Evolutionary conservation across 306 rosid species (phyloP), one percentile per base, ranked within the genome.

Genomic region (Cicer judaicum): DNA sequence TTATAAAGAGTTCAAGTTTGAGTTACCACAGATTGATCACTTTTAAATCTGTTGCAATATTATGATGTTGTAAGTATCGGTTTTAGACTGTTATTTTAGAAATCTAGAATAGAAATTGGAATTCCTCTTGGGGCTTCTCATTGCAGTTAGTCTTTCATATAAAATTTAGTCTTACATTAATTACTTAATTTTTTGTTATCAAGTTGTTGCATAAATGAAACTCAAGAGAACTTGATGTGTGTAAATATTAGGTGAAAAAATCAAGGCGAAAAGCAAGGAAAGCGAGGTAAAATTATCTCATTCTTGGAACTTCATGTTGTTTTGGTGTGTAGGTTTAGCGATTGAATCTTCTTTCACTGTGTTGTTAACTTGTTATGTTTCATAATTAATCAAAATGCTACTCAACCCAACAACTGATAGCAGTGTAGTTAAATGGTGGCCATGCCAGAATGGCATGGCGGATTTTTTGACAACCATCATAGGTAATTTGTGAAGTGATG

Each of bases 181-280:
- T 38, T 68, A 6, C 15, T 21, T 60, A 67, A 44, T 36, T 57
- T 38, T 66, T 34, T 63, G 24, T 24, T 61, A 62, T 11, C 12
- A 73, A 77, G 82, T 39, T 34, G 68, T 64, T 74, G 61, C 49
- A 41, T 50, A 47, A 14, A 59, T 73, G 40, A 65, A 75, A 60
- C 63, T 56, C 40, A 6, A 19, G 36, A 34, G 57, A 70, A 50
- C 81, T 79, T 57, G 79, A 55, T 46, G 39, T 49, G 15, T 59
- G 52, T 71, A 21, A 72, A 42, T 77, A 77, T 21, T 48, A 80
- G 87, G 84, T 29, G 56, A 50, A 54, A 73, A 68, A 15, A 56
- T 14, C 14, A 57, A 0, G 48, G 61, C 18, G 5, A 72, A 80
- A 63, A 66, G 71, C 68, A 62, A 80, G 81, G 41, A 72, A 69